These are phyloP conservation scores for Xerocomellus intermedius DNA, from an alignment of 768 basidiomycete genomes.

Conservation along the genomic window DNA sequence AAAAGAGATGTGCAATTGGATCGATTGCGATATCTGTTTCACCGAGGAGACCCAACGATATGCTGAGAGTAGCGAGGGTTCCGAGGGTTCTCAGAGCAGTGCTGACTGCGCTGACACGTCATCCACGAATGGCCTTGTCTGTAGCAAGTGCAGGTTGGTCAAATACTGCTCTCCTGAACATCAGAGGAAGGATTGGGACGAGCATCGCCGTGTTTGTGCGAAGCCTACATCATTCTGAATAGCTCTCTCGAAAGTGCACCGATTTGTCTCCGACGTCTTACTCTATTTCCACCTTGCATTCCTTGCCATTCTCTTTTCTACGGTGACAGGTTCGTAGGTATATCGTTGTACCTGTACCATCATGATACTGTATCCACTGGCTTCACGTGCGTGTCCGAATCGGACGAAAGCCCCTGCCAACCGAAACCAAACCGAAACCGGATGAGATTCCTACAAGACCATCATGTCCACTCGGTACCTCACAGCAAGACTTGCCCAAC, in stretches of 20 bases:
- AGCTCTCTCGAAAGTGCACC: background rate
- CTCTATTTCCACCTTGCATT: background rate
- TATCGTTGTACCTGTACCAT: slow-evolving; percentile 7
- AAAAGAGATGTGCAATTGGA: slow-evolving; percentile 80
- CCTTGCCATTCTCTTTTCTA: background rate
- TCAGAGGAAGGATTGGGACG: slow-evolving; percentile 76
- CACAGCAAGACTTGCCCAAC: slow-evolving; percentile 72
- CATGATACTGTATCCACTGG: slow-evolving; percentile 2
- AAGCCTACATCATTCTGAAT: slow-evolving; percentile 30
- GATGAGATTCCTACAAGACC: background rate
- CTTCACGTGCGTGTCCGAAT: background rate
- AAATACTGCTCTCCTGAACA: slow-evolving; percentile 76
- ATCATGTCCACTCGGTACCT: slow-evolving; percentile 58
- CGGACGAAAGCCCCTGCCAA: background rate
- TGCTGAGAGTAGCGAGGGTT: slow-evolving; percentile 42
- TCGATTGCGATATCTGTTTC: slow-evolving; percentile 67
- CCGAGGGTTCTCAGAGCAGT: slow-evolving; percentile 46
- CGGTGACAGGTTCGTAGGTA: background rate
- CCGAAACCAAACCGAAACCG: background rate
- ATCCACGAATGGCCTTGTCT: slow-evolving; percentile 52
- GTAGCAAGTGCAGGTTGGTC: slow-evolving; percentile 77
- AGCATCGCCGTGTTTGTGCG: slow-evolving; percentile 70
- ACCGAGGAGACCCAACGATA: slow-evolving; percentile 39
- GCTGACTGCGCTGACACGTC: slow-evolving; percentile 33
- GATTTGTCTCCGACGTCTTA: background rate